These are phyloP conservation scores for Globisporangium cederbergense DNA, from an alignment of 352 stramenopile species.

Conservation along the genomic window DNA sequence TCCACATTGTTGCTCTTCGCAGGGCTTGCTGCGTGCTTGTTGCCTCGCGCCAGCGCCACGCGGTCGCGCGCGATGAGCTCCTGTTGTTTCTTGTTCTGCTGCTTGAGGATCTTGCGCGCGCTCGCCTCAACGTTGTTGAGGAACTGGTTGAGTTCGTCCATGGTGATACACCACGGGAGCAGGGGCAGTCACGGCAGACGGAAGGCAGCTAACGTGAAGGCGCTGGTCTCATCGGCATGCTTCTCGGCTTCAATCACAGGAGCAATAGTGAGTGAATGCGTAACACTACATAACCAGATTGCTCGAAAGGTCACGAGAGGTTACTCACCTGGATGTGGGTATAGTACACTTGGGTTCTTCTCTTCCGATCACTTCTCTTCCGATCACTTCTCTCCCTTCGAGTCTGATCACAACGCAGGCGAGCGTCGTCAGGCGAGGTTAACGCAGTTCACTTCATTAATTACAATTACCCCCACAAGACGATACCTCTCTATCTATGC, in stretches of 20 bases:
- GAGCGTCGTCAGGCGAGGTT: neutral
- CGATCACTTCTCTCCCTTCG: too few relatives aligned
- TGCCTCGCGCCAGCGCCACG: slow-evolving; percentile 28
- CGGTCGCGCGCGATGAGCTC: slow-evolving; percentile 47
- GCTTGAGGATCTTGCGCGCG: slow-evolving; percentile 75
- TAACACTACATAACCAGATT: neutral
- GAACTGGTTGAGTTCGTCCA: slow-evolving; percentile 81
- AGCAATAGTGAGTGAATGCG: neutral
- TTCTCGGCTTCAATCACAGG: neutral
- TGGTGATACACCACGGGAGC: slow-evolving; percentile 5
- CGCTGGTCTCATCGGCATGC: neutral
- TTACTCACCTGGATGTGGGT: neutral
- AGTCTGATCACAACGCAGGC: neutral
- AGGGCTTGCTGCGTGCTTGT: slow-evolving; percentile 20
- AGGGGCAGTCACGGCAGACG: neutral
- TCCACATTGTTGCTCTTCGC: slow-evolving; percentile 15
- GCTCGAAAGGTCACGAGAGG: slow-evolving; percentile 3
- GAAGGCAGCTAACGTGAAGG: neutral
- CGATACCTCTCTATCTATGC: slow-evolving; percentile 6
- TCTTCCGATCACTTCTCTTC: too few relatives aligned
- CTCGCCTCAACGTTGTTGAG: slow-evolving; percentile 74
- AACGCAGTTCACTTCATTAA: slow-evolving; percentile 8
- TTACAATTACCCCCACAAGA: slow-evolving; percentile 3
- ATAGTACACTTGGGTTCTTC: neutral
- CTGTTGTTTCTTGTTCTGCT: slow-evolving; percentile 77